Evolutionary conservation across 2,329 filamentous ascomycete species (phyloP), one percentile per base, ranked within the genome.

Genomic region (Cordyceps cicadae): DNA sequence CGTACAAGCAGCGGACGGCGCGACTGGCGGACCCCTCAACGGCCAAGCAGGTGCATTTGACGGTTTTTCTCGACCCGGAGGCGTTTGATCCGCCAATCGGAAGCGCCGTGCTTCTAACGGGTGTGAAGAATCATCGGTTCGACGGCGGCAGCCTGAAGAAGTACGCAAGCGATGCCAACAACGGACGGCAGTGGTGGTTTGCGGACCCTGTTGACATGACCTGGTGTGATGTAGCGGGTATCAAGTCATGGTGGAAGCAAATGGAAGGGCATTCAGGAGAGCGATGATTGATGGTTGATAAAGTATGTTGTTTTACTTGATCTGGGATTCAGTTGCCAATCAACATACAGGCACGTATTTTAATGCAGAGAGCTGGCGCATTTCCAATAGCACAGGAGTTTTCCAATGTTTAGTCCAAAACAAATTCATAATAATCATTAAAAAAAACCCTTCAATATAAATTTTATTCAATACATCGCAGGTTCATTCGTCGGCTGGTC

Each of bases 101-200:
- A 3, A 79, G 75, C 55, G 77, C 77, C 0, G 77, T 84, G 1
- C 64, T 85, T 4, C 69, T 85, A 0, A 72, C 79, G 0, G 81
- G 81, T 0, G 81, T 83, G 2, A 85, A 84, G 70, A 85, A 84
- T 37, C 82, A 85, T 54, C 69, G 75, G 1, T 83, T 80, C 61
- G 81, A 84, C 17, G 76, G 75, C 0, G 76, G 76, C 0, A 76
- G 74, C 37, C 62, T 78, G 54, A 78, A 77, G 65, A 77, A 78
- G 65, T 78, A 78, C 53, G 73, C 70, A 15, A 77, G 75, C 62
- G 76, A 77, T 62, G 64, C 64, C 37, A 68, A 67, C 46, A 64
- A 66, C 39, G 67, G 66, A 4, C 67, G 63, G 14, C 24, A 49
- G 9, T 84, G 81, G 81, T 83, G 81, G 81, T 77, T 77, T 54